Evolutionary conservation across 345 rosid species (phyloP), one percentile per base, ranked within the genome.

Genomic region (Aurinia saxatilis): DNA sequence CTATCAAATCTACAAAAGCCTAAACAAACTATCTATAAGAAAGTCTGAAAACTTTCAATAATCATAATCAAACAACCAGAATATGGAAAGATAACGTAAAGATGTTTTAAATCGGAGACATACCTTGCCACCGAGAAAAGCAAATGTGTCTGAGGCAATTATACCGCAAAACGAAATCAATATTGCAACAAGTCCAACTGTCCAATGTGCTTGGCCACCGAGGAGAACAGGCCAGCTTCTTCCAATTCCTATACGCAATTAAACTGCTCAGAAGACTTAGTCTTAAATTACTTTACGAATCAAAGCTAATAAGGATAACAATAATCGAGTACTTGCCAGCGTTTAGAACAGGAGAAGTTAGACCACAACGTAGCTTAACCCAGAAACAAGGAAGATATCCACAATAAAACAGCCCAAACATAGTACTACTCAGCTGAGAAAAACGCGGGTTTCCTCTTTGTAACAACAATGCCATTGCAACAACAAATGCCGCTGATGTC

Each of bases 301-400:
- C 49, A 45, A 33, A 18, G 38, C 50, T 12, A 54, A 42, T 61
- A 33, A 40, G 4, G 25, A 8, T 79, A 9, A 83, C 2, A 47
- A 49, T 38, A 19, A 27, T 36, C 9, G 60, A 41, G 70, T 72
- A 45, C 96, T 85, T 76, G 84, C 96, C 76, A n/a, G 88, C 74
- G 74, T 88, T 83, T 66, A 88, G 72, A 35, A 92, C 86, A 52
- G 96, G 95, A 49, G 80, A 79, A 41, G 91, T 82, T 55, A 92
- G 73, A 40, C 90, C 85, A 77, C 91, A 90, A 17, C 93, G 85
- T 60, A 92, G 95, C 82, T 88, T 92, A 48, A 86, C 79, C 96
- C 98, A 92, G 34, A 92, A 92, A 70, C 91, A 92, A 79, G 96
- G 96, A 66, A 92, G 95, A 77, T 88, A 92, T 3, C 98, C 96